Evolutionary conservation across 768 basidiomycete genomes (phyloP).

Genomic region (Tricholoma terreum): DNA sequence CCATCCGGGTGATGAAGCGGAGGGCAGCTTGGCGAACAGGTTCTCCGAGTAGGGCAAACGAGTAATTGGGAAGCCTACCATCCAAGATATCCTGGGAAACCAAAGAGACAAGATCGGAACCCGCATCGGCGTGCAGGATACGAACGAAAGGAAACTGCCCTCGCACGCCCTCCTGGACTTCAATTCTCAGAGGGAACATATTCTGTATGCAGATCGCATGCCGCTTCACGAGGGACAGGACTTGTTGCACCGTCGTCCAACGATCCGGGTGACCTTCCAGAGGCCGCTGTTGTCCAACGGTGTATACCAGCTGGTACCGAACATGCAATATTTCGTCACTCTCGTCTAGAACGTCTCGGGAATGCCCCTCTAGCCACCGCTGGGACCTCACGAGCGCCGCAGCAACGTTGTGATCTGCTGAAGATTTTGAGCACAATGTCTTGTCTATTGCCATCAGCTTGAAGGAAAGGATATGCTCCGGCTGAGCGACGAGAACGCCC

Average conservation of each 20-base stretch:
- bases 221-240: constrained; percentile 29
- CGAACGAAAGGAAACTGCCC: constrained; percentile 12
- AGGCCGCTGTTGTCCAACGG: constrained; percentile 33
- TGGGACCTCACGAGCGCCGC: constrained; percentile 22
- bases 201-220: constrained; percentile 13
- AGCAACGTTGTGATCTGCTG: constrained; percentile 6
- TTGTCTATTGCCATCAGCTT: constrained; percentile 43
- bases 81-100: constrained; percentile 15
- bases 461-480: constrained; percentile 53
- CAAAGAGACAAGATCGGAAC: constrained; percentile 9
- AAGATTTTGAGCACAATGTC: constrained; percentile 6
- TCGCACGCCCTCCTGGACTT: neutral
- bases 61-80: constrained; percentile 8
- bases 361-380: constrained; percentile 22
- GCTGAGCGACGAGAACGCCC: constrained; percentile 49
- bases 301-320: constrained; percentile 48
- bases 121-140: constrained; percentile 16
- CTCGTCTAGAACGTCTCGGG: constrained; percentile 44
- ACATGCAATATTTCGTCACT: constrained; percentile 47
- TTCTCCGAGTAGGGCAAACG: constrained; percentile 17
- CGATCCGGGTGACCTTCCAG: constrained; percentile 42
- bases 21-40: constrained; percentile 15
- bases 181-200: constrained; percentile 19
- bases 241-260: constrained; percentile 39
- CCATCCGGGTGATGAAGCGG: constrained; percentile 20